Evolutionary conservation across 106 monocot genomes (phyloP).

Genomic region (Platanthera zijinensis): DNA sequence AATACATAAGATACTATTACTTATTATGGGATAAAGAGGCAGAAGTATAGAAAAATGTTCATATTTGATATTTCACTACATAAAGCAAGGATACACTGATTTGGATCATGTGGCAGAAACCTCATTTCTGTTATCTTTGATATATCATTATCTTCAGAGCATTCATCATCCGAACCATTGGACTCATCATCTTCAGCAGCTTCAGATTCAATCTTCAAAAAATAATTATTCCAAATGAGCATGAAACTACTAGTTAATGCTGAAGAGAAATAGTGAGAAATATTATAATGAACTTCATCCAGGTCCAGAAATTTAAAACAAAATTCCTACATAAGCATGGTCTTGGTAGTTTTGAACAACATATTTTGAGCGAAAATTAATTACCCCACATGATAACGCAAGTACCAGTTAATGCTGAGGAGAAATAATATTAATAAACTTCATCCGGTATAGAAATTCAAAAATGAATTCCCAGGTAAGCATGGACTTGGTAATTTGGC

Average conservation of each 20-base stretch:
- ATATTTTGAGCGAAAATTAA: conserved; percentile 3
- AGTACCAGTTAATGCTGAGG: background rate
- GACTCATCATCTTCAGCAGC: conserved; percentile 39
- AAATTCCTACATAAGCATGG: background rate
- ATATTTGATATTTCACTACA: background rate
- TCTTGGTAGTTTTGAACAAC: background rate
- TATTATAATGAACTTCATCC: background rate
- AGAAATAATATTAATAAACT: background rate
- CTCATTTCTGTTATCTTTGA: conserved; percentile 81
- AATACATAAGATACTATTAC: background rate
- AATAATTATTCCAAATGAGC: background rate
- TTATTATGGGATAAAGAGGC: background rate
- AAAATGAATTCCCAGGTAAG: background rate
- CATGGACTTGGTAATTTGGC: background rate
- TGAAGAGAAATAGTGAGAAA: background rate
- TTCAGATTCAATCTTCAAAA: conserved; percentile 65
- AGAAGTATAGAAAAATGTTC: background rate
- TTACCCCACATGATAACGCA: background rate
- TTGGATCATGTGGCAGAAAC: conserved; percentile 80
- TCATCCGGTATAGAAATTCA: background rate
- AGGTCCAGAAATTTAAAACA: background rate
- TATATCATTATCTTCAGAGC: conserved; percentile 29
- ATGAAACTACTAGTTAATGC: background rate
- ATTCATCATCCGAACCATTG: conserved; percentile 46
- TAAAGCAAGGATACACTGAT: conserved; percentile 71